Evolutionary conservation across 495 filamentous ascomycete species (phyloP).

Genomic region (Hypoxylon cercidicola): DNA sequence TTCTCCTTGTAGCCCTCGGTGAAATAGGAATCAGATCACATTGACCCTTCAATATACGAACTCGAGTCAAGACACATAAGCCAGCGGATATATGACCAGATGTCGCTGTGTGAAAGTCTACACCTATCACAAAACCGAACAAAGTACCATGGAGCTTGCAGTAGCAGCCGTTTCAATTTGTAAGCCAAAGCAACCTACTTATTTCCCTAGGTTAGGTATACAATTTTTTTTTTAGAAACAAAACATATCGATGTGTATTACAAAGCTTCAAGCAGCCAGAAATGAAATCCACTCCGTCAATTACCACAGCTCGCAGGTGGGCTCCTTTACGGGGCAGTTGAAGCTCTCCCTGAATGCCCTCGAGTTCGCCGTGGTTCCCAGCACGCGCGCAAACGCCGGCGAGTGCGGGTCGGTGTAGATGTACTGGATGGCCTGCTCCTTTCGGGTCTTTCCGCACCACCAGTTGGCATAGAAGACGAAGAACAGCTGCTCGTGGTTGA

Average conservation of each 20-base stretch:
- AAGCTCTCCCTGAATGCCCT: conserved; percentile 74
- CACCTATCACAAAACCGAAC: no score
- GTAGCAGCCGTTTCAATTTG: background rate
- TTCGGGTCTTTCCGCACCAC: conserved; percentile 75
- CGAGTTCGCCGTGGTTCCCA: conserved; percentile 74
- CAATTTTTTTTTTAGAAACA: conserved; percentile 12
- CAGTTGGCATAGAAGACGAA: conserved; percentile 72
- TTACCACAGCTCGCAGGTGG: conserved; percentile 77
- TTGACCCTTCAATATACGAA: no score
- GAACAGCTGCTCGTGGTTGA: conserved; percentile 78
- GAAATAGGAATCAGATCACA: no score
- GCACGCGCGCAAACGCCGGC: conserved; percentile 68
- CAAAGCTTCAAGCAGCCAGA: background rate
- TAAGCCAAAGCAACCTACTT: conserved; percentile 1
- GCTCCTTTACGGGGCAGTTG: conserved; percentile 69
- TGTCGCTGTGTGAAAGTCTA: no score
- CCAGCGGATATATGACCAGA: no score
- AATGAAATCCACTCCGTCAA: background rate
- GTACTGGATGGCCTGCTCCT: conserved; percentile 63
- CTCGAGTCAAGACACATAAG: no score
- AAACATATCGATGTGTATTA: conserved; percentile 23
- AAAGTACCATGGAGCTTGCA: background rate
- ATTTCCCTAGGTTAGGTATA: conserved; percentile 16
- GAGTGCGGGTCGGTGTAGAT: conserved; percentile 74
- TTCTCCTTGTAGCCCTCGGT: no score